Conservation (phyloP, 2,329 filamentous ascomycete genomes). For the Dothistroma septosporum region DNA sequence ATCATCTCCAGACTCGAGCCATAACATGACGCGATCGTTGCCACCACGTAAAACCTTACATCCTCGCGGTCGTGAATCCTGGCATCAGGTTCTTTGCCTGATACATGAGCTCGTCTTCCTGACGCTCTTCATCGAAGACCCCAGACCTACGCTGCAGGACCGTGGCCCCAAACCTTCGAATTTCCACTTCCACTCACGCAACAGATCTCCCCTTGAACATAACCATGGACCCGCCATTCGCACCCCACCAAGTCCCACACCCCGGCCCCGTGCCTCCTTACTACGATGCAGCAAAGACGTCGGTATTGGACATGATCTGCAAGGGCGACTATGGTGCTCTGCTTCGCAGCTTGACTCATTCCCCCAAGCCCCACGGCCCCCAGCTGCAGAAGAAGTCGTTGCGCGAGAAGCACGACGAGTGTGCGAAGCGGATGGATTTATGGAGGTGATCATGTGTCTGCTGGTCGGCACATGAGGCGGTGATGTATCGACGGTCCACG, state of each 20-base stretch:
- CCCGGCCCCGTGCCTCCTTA: not conserved
- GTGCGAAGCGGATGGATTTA: not conserved
- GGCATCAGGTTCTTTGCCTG: not conserved
- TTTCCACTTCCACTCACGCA: not conserved
- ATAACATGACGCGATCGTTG: not conserved
- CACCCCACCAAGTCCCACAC: not conserved
- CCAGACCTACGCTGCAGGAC: not conserved
- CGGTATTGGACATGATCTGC: not conserved
- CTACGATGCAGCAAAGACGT: not conserved
- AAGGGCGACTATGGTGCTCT: too few species aligned
- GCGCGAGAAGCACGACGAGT: not conserved
- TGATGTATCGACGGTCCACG: too few species aligned
- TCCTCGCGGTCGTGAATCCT: not conserved
- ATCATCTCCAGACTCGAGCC: not conserved
- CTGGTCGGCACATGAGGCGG: too few species aligned
- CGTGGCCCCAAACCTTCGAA: not conserved
- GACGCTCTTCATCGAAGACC: not conserved
- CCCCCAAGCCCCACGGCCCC: not conserved
- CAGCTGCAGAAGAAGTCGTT: not conserved
- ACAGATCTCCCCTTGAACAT: not conserved
- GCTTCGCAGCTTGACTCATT: not conserved
- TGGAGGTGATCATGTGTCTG: not conserved
- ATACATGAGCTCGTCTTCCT: not conserved
- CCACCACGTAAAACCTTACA: not conserved
- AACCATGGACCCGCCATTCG: not conserved